phyloP scores from a whole-genome alignment of 352 stramenopile species.

The Phytopythium kandeliae region DNA sequence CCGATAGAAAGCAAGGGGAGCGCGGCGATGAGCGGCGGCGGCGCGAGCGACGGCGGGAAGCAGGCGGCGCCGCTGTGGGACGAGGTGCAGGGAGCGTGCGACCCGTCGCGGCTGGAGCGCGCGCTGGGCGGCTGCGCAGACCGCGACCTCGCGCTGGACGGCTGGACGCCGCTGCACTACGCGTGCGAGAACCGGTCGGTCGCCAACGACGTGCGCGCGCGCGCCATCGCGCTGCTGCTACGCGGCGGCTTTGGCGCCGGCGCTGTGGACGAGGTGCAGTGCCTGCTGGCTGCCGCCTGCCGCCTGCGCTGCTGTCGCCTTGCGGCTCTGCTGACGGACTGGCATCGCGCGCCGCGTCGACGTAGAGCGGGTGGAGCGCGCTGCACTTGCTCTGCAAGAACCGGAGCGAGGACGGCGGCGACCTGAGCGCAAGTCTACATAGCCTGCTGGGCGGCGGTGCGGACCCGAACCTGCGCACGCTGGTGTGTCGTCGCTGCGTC shows the following conservation, averaged over 20 bases:
- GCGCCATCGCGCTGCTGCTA: constrained; percentile 36
- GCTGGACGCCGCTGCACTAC: constrained; percentile 78
- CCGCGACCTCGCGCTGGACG: constrained; percentile 32
- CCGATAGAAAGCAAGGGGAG: too few species aligned
- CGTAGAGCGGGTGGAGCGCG: constrained; percentile 58
- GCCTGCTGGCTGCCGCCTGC: background rate
- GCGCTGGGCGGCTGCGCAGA: constrained; percentile 15
- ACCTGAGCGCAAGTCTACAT: constrained; percentile 33
- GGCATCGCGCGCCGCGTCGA: background rate
- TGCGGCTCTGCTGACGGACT: background rate
- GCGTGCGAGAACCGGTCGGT: constrained; percentile 57
- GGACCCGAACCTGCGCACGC: constrained; percentile 28
- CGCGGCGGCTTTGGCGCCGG: constrained; percentile 33
- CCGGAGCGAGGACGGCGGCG: constrained; percentile 23
- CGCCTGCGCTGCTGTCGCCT: too few species aligned
- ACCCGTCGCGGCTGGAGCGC: constrained; percentile 28
- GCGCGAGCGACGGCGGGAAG: constrained; percentile 13
- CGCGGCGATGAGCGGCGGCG: too few species aligned
- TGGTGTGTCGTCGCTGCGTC: constrained; percentile 13
- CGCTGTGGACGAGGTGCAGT: constrained; percentile 57
- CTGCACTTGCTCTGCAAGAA: constrained; percentile 71
- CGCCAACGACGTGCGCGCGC: constrained; percentile 25
- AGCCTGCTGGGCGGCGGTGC: constrained; percentile 34
- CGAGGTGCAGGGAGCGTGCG: constrained; percentile 59
- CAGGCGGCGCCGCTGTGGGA: constrained; percentile 46